Conservation (phyloP, 306 rosid species). For the Quercus robur region DNA sequence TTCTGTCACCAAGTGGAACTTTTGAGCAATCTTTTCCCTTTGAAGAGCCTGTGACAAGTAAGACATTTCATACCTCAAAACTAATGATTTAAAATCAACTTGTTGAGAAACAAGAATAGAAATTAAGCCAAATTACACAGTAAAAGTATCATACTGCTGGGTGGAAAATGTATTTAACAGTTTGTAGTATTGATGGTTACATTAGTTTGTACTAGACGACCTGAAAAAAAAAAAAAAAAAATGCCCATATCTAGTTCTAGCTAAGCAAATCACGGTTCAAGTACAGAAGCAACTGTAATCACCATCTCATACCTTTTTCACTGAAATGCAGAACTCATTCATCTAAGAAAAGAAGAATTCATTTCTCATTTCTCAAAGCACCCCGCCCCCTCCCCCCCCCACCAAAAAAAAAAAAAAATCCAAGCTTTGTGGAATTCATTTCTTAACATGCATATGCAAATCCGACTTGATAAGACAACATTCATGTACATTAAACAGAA, state of each 20-base stretch:
- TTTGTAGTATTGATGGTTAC: too few relatives aligned
- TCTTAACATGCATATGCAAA: not conserved
- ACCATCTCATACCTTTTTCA: not conserved
- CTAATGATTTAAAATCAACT: conserved; percentile 13
- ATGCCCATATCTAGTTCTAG: not conserved
- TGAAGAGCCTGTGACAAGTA: conserved; percentile 52
- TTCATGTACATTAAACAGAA: not conserved
- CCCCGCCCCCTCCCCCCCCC: too few relatives aligned
- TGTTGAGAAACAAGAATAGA: not conserved
- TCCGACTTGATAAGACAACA: not conserved
- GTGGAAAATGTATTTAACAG: too few relatives aligned
- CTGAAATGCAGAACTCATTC: not conserved
- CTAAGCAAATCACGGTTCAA: not conserved
- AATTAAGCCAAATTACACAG: conserved; percentile 1
- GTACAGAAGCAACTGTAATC: not conserved
- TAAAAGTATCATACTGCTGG: too few relatives aligned
- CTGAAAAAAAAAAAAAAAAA: too few relatives aligned
- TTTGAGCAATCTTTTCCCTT: conserved; percentile 43
- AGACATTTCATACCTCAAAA: conserved; percentile 15
- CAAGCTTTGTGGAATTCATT: not conserved
- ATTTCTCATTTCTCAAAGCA: not conserved
- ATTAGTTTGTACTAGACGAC: too few relatives aligned
- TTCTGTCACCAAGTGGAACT: conserved; percentile 56
- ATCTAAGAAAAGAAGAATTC: not conserved
- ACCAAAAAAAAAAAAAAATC: too few relatives aligned